These are phyloP conservation scores for Thozetella sp. DNA, from an alignment of 495 filamentous ascomycete species.

Conservation along the genomic window DNA sequence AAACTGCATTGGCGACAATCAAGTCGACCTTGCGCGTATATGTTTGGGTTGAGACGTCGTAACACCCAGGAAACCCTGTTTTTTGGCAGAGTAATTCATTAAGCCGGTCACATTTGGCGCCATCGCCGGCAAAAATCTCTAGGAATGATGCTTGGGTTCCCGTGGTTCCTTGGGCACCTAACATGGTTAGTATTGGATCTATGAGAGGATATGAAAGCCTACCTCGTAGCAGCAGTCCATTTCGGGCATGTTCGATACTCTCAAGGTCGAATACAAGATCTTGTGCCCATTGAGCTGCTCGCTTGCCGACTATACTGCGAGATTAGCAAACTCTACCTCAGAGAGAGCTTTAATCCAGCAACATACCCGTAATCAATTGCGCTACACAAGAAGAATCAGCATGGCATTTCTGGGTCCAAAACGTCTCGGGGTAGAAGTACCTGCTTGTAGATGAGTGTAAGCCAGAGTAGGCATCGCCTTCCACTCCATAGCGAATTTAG, in stretches of 20 bases:
- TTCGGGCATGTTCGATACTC: conserved; percentile 74
- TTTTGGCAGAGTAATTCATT: conserved; percentile 82
- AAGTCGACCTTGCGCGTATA: conserved; percentile 86
- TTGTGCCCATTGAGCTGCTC: conserved; percentile 78
- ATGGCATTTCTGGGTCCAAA: neutral
- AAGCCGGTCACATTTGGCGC: conserved; percentile 74
- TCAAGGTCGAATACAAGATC: conserved; percentile 86
- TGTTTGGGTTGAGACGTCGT: conserved; percentile 73
- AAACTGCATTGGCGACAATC: conserved; percentile 76
- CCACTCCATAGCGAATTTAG: conserved; percentile 74
- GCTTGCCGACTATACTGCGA: conserved; percentile 84
- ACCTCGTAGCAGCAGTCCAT: conserved; percentile 81
- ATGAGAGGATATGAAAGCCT: conserved; percentile 32
- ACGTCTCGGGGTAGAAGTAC: neutral
- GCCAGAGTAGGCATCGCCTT: conserved; percentile 47
- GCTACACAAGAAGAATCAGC: no score
- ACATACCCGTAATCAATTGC: no score
- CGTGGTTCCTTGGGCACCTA: conserved; percentile 41
- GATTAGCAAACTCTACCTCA: no score
- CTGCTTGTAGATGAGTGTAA: neutral
- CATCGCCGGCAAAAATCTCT: conserved; percentile 73
- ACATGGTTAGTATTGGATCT: conserved; percentile 5
- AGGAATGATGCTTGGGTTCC: conserved; percentile 71
- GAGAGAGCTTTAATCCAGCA: no score
- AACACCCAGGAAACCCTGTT: conserved; percentile 76